phyloP scores from a whole-genome alignment of 1,284 basidiomycete genomes.

The Leccinum angustisporum region DNA sequence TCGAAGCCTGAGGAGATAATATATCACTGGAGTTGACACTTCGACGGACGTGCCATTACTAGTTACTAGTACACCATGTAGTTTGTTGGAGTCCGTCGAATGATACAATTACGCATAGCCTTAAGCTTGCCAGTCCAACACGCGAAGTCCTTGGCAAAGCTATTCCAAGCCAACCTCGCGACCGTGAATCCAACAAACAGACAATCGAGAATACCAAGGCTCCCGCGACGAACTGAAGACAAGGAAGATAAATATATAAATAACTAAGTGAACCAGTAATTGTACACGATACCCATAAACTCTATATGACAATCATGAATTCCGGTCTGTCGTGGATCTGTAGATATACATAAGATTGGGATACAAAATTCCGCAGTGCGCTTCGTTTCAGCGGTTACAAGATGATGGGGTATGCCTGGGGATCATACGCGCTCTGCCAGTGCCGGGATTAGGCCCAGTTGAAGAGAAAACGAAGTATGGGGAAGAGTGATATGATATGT shows the following conservation, averaged over 20 bases:
- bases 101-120: too few relatives aligned
- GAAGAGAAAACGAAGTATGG: background rate
- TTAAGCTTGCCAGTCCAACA: too few relatives aligned
- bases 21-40: too few relatives aligned
- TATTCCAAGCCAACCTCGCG: background rate
- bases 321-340: background rate
- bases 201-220: background rate
- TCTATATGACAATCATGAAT: background rate
- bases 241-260: background rate
- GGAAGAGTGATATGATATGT: background rate
- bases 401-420: background rate
- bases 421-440: background rate
- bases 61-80: too few relatives aligned
- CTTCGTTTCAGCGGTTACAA: background rate
- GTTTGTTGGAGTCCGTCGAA: too few relatives aligned
- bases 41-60: too few relatives aligned
- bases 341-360: background rate
- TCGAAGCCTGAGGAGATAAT: too few relatives aligned
- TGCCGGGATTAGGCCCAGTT: background rate
- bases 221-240: background rate
- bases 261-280: background rate
- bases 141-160: background rate
- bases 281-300: background rate
- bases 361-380: background rate
- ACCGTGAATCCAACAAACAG: background rate